These are phyloP conservation scores for Globisporangium paddicum DNA, from an alignment of 352 stramenopile genomes.

Conservation along the genomic window DNA sequence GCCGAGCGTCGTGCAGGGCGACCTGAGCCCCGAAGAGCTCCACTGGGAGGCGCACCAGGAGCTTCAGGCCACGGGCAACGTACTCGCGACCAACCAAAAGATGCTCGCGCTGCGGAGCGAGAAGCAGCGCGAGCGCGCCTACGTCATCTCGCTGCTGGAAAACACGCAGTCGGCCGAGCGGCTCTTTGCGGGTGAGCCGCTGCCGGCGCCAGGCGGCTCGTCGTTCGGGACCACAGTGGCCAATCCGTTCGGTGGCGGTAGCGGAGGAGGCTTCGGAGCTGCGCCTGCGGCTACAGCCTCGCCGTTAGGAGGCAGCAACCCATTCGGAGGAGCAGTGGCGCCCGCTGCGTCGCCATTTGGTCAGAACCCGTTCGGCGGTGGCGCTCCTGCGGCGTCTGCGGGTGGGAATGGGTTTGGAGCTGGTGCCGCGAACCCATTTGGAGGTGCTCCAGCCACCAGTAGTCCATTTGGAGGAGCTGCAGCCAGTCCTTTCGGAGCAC, in stretches of 20 bases:
- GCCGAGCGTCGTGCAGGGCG: constrained; percentile 47
- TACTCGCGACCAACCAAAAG: constrained; percentile 31
- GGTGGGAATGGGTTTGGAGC: no score
- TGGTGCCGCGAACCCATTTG: no score
- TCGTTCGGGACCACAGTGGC: constrained; percentile 12
- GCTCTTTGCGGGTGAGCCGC: constrained; percentile 46
- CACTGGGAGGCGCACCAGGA: constrained; percentile 60
- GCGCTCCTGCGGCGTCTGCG: neutral
- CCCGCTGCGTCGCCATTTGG: neutral
- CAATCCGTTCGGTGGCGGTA: constrained; percentile 19
- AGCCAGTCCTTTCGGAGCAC: neutral
- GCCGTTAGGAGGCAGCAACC: constrained; percentile 19
- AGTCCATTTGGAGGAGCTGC: neutral
- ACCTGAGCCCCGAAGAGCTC: constrained; percentile 60
- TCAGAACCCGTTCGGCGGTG: neutral
- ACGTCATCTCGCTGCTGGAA: constrained; percentile 39
- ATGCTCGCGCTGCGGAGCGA: constrained; percentile 35
- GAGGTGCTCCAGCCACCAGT: no score
- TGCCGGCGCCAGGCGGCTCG: constrained; percentile 14
- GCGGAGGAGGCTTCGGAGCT: constrained; percentile 6
- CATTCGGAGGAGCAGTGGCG: neutral
- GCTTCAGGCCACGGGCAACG: constrained; percentile 39
- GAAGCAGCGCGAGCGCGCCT: constrained; percentile 47
- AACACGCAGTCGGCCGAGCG: constrained; percentile 41
- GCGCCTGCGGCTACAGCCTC: constrained; percentile 11